Evolutionary conservation across 768 basidiomycete species (phyloP).

Genomic region (Boletus rubroflammeus): DNA sequence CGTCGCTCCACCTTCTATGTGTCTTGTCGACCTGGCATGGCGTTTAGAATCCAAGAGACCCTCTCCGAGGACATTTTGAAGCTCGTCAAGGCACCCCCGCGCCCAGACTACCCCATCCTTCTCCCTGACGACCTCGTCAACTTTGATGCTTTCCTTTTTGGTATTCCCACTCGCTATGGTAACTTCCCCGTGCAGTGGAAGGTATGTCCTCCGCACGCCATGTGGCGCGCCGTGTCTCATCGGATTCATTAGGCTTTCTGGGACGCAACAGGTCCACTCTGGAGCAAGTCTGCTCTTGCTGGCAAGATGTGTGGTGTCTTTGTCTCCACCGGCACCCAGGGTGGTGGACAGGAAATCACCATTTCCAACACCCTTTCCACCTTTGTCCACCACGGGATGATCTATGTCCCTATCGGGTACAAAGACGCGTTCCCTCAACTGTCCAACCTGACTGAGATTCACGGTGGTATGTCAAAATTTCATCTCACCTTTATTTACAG

Average conservation of each 20-base stretch:
- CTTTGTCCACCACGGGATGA: conserved; percentile 53
- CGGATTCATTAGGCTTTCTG: conserved; percentile 38
- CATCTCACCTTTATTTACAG: not conserved
- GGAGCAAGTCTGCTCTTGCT: conserved; percentile 38
- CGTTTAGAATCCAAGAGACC: conserved; percentile 71
- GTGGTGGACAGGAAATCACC: conserved; percentile 47
- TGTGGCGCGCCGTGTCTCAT: conserved; percentile 20
- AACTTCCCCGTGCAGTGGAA: conserved; percentile 58
- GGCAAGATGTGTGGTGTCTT: conserved; percentile 48
- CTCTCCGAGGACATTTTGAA: conserved; percentile 66
- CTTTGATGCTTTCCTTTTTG: conserved; percentile 44
- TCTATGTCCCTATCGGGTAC: conserved; percentile 54
- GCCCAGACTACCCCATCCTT: conserved; percentile 51
- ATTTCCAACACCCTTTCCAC: conserved; percentile 39
- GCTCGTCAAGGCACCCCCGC: conserved; percentile 68
- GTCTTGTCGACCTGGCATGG: not conserved
- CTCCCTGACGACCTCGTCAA: conserved; percentile 32
- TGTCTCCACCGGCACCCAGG: conserved; percentile 44
- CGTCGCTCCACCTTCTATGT: not conserved
- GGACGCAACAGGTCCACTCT: conserved; percentile 48
- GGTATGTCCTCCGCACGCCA: conserved; percentile 25
- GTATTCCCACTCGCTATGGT: conserved; percentile 46
- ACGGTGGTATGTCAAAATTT: conserved; percentile 38
- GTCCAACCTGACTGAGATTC: conserved; percentile 41
- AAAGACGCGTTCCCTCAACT: conserved; percentile 38